Percentiles rank a stretch among this genome's conserved stretches.
Conservation (phyloP, 805 yeast species). For the Candida pini region DNA sequence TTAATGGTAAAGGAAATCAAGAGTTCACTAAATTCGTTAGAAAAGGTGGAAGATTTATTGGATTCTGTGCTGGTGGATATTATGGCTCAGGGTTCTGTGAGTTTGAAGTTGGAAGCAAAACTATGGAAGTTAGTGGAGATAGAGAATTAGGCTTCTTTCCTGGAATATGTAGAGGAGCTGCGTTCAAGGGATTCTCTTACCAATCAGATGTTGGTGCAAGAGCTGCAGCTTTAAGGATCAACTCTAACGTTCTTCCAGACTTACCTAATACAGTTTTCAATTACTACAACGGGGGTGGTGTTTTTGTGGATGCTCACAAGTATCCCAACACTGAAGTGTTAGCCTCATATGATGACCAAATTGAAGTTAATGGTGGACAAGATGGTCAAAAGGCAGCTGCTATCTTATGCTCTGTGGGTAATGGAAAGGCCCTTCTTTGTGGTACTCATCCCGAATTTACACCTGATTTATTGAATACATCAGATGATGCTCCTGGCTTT, state of each 20-base stretch:
- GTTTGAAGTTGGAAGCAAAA: slow-evolving; percentile 70
- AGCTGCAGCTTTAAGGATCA: slow-evolving; percentile 44
- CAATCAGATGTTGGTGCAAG: slow-evolving; percentile 71
- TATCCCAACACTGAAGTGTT: slow-evolving; percentile 61
- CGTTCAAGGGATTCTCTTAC: slow-evolving; percentile 74
- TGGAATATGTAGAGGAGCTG: slow-evolving; percentile 79
- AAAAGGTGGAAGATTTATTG: slow-evolving; percentile 77
- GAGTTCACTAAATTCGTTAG: slow-evolving; percentile 59
- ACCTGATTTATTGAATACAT: slow-evolving; percentile 41
- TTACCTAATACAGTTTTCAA: slow-evolving; percentile 24
- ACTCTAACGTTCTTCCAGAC: slow-evolving; percentile 27
- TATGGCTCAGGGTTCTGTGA: slow-evolving; percentile 72
- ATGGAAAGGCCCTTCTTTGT: slow-evolving; percentile 68
- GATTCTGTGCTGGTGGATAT: slow-evolving; percentile 96
- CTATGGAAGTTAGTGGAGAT: slow-evolving; percentile 76
- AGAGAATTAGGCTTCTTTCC: slow-evolving; percentile 81
- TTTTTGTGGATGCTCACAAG: slow-evolving; percentile 70
- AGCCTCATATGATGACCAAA: slow-evolving; percentile 55
- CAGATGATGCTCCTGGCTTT: slow-evolving; percentile 18
- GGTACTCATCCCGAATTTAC: slow-evolving; percentile 92
- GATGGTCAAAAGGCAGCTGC: slow-evolving; percentile 56
- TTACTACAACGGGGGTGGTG: slow-evolving; percentile 88
- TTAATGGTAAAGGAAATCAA: slow-evolving; percentile 65
- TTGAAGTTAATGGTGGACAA: slow-evolving; percentile 41
- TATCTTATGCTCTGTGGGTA: slow-evolving; percentile 59